Percentiles rank a stretch among this genome's conserved stretches.
Evolutionary conservation across 192 early-diverging fungal genomes (phyloP).

Genomic region (Backusella westeae): DNA sequence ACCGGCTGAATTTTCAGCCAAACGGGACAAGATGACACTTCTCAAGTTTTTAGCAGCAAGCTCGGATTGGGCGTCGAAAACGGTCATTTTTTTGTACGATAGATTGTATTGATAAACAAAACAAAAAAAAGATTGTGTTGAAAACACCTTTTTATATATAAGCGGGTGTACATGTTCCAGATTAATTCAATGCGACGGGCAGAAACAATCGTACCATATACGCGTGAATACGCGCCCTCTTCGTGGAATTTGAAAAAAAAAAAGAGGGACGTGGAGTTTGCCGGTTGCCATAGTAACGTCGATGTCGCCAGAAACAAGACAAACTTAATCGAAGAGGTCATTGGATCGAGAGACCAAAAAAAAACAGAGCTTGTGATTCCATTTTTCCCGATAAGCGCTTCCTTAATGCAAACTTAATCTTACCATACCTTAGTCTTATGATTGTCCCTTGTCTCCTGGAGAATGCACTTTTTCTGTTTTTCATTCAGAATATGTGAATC

Average conservation of each 20-base stretch:
- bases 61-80: not conserved
- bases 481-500: not conserved
- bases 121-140: not conserved
- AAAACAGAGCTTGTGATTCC: not conserved
- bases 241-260: not conserved
- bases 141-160: not conserved
- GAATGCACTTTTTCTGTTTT: not conserved
- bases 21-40: not conserved
- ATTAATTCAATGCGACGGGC: not conserved
- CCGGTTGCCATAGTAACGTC: too few species aligned
- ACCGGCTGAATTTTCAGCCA: not conserved
- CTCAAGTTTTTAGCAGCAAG: not conserved
- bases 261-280: not conserved
- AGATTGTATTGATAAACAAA: not conserved
- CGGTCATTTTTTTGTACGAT: not conserved
- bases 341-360: not conserved
- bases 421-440: not conserved
- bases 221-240: not conserved
- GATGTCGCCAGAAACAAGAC: too few species aligned
- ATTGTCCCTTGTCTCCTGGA: not conserved
- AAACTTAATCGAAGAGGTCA: not conserved
- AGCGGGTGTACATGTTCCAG: not conserved
- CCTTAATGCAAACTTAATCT: not conserved
- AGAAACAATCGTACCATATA: not conserved
- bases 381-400: too few species aligned